Evolutionary conservation across 1,139 yeast genomes (phyloP).

Genomic region (Trichomonascaceae sp.): DNA sequence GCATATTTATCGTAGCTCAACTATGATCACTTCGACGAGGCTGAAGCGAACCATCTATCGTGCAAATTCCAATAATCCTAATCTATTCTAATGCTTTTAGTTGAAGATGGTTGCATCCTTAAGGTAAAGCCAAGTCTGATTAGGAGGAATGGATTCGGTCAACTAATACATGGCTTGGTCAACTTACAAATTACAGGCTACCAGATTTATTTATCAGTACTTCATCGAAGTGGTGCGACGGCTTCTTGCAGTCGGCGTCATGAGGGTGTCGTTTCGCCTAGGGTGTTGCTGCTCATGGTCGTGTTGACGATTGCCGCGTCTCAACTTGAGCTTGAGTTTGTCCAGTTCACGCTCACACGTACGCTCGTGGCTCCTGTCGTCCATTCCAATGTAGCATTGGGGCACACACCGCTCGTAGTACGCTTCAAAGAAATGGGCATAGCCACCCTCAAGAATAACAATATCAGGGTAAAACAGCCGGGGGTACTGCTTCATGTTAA

Average conservation of each 20-base stretch:
- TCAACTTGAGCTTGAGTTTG: constrained; percentile 37
- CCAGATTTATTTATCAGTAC: too few relatives aligned
- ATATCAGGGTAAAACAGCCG: constrained; percentile 75
- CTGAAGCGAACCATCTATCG: constrained; percentile 2
- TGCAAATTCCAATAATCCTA: too few relatives aligned
- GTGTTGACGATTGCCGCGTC: too few relatives aligned
- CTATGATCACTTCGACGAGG: constrained; percentile 5
- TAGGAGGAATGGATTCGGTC: too few relatives aligned
- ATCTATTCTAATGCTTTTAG: constrained; percentile 1
- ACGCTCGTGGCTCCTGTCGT: constrained; percentile 51
- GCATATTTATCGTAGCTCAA: constrained; percentile 2
- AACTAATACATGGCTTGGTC: too few relatives aligned
- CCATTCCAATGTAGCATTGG: constrained; percentile 76
- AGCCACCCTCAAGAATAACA: constrained; percentile 82
- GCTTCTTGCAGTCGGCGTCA: too few relatives aligned
- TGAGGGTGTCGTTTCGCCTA: too few relatives aligned
- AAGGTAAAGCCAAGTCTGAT: constrained; percentile 2
- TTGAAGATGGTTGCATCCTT: neutral
- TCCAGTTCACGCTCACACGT: constrained; percentile 63
- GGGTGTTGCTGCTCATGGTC: too few relatives aligned
- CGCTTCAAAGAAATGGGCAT: constrained; percentile 56
- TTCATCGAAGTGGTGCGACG: too few relatives aligned
- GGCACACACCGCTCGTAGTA: constrained; percentile 51
- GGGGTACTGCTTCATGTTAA: constrained; percentile 69
- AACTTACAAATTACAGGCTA: too few relatives aligned